Percentiles rank a stretch among this genome's conserved stretches.
Evolutionary conservation across 768 basidiomycete genomes (phyloP).

Genomic region (Hygrocybe punicea): DNA sequence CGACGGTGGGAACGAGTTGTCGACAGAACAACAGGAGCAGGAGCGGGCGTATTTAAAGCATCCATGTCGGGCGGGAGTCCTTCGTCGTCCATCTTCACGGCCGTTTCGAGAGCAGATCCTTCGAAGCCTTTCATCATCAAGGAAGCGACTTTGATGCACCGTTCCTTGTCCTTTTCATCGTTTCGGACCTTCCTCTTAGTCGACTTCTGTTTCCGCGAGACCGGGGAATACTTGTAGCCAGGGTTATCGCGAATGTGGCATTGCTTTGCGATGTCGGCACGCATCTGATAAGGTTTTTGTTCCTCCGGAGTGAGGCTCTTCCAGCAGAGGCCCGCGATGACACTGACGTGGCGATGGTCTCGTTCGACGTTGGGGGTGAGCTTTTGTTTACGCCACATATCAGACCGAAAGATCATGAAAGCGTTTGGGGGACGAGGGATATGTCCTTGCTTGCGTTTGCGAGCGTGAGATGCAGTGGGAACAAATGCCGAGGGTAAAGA

Average conservation of each 20-base stretch:
- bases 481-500: constrained; percentile 3
- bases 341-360: constrained; percentile 65
- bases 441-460: constrained; percentile 38
- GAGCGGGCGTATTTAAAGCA: not conserved
- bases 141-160: constrained; percentile 38
- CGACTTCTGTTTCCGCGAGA: constrained; percentile 18
- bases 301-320: constrained; percentile 42
- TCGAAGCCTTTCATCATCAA: constrained; percentile 35
- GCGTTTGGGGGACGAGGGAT: constrained; percentile 72
- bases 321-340: constrained; percentile 65
- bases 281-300: constrained; percentile 39
- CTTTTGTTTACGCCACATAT: constrained; percentile 54
- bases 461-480: constrained; percentile 19
- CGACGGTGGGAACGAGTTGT: not conserved
- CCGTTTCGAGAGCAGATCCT: constrained; percentile 27
- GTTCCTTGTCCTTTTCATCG: constrained; percentile 35
- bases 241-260: constrained; percentile 49
- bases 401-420: constrained; percentile 70
- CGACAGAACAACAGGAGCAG: not conserved
- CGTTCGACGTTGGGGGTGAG: constrained; percentile 49
- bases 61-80: not conserved
- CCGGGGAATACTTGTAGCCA: constrained; percentile 55
- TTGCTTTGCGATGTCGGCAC: constrained; percentile 45
- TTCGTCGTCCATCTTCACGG: constrained; percentile 15
- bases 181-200: constrained; percentile 39